Evolutionary conservation across 2,329 filamentous ascomycete species (phyloP).

Genomic region (Pestalotiopsis sp.): DNA sequence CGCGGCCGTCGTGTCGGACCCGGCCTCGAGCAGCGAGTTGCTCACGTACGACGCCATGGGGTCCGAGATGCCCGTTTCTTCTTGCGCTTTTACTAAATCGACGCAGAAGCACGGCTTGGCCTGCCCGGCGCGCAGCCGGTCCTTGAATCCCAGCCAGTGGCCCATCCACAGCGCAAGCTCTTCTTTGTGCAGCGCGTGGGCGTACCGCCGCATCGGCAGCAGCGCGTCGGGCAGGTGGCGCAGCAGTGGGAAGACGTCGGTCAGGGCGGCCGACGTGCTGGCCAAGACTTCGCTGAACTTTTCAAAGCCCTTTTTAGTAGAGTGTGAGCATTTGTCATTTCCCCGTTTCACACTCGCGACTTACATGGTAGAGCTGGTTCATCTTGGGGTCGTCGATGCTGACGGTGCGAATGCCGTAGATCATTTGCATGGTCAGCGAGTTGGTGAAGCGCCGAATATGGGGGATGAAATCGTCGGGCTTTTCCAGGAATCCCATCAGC

Average conservation of each 20-base stretch:
- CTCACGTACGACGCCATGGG: conserved; percentile 35
- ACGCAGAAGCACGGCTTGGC: conserved; percentile 30
- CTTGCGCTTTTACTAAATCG: conserved; percentile 29
- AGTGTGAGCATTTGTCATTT: background rate
- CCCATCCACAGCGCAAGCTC: conserved; percentile 45
- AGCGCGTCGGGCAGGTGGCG: conserved; percentile 45
- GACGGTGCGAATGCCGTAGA: conserved; percentile 47
- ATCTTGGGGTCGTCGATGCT: conserved; percentile 41
- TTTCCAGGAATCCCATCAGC: conserved; percentile 48
- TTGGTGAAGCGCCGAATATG: conserved; percentile 51
- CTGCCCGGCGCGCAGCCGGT: conserved; percentile 30
- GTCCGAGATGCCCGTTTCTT: conserved; percentile 32
- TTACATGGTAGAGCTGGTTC: conserved; percentile 41
- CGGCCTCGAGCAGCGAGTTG: conserved; percentile 30
- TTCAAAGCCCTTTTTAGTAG: conserved; percentile 28
- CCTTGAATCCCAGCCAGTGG: conserved; percentile 44
- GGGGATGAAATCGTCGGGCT: conserved; percentile 42
- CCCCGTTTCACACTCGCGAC: background rate
- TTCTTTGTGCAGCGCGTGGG: conserved; percentile 42
- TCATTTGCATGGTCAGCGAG: conserved; percentile 51
- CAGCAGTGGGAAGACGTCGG: conserved; percentile 50
- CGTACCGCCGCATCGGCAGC: conserved; percentile 39
- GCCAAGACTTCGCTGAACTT: conserved; percentile 28
- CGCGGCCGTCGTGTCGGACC: conserved; percentile 45
- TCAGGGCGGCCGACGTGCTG: conserved; percentile 38